phyloP scores from a whole-genome alignment of 495 filamentous ascomycete species.

The Penicillium ochrochloron region DNA sequence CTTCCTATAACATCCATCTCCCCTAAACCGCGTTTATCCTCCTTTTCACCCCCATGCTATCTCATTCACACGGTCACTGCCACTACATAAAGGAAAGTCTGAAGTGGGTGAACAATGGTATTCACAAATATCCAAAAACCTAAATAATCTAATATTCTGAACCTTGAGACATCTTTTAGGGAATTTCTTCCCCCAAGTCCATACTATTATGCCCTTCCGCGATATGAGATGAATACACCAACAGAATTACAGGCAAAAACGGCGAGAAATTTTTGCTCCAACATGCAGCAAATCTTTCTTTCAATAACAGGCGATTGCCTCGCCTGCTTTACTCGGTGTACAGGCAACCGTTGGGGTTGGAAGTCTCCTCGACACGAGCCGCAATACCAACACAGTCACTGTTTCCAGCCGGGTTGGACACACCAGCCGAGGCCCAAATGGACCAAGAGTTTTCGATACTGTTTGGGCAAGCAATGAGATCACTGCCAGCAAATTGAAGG shows the following conservation, averaged over 20 bases:
- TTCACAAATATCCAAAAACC: too few relatives aligned
- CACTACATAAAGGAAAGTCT: not conserved
- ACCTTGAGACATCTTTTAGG: too few relatives aligned
- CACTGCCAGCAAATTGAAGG: slow-evolving; percentile 47
- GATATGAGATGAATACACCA: too few relatives aligned
- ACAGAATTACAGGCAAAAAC: too few relatives aligned
- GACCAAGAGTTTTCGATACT: slow-evolving; percentile 52
- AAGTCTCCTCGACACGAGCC: slow-evolving; percentile 37
- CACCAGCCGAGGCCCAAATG: slow-evolving; percentile 50
- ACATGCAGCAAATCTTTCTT: not conserved
- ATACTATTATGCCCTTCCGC: too few relatives aligned
- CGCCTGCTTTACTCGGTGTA: slow-evolving; percentile 53
- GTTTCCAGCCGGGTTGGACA: slow-evolving; percentile 50
- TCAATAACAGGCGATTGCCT: not conserved
- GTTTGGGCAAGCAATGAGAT: slow-evolving; percentile 55
- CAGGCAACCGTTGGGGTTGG: slow-evolving; percentile 54
- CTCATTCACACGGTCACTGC: not conserved
- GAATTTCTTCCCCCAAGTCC: too few relatives aligned
- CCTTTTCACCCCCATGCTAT: too few relatives aligned
- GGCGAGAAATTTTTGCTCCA: too few relatives aligned
- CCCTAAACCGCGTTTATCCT: too few relatives aligned
- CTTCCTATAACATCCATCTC: too few relatives aligned
- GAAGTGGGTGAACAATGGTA: too few relatives aligned
- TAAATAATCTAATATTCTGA: too few relatives aligned
- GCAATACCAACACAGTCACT: slow-evolving; percentile 48